Evolutionary conservation across 1,284 basidiomycete species (phyloP).

Genomic region (Pseudozyma tsukubaensis): DNA sequence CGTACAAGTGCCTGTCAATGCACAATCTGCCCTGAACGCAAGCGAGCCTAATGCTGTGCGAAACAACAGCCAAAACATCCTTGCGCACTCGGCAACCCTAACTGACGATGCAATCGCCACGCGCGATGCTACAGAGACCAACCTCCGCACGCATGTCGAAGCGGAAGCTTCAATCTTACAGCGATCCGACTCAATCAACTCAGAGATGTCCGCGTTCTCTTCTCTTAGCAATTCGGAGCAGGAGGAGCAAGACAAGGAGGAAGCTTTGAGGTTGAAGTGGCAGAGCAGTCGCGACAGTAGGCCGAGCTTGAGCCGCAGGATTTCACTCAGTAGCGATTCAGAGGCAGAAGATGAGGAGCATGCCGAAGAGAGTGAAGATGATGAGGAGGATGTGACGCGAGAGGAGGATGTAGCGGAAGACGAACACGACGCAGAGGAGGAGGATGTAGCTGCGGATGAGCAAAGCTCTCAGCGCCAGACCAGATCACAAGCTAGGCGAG

Average conservation of each 20-base stretch:
- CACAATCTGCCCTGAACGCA: no score
- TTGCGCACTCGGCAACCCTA: no score
- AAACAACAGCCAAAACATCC: no score
- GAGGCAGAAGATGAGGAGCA: not conserved
- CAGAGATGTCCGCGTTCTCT: conserved; percentile 5
- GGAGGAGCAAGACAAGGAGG: conserved; percentile 9
- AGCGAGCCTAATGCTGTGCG: no score
- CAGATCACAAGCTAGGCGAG: not conserved
- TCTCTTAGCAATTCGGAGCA: not conserved
- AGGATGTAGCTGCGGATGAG: conserved; percentile 7
- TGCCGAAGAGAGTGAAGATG: conserved; percentile 10
- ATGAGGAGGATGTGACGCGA: conserved; percentile 3
- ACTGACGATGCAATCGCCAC: no score
- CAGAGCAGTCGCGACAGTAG: conserved; percentile 13
- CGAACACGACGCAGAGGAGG: conserved; percentile 4
- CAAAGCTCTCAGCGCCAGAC: conserved; percentile 4
- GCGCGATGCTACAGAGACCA: no score
- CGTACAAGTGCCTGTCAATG: no score
- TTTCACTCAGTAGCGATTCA: conserved; percentile 27
- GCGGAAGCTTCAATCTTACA: conserved; percentile 1
- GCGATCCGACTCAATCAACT: conserved; percentile 12
- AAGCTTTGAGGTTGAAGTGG: conserved; percentile 8
- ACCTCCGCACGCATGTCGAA: not conserved
- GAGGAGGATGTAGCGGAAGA: not conserved
- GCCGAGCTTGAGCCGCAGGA: conserved; percentile 3